These are phyloP conservation scores for Petrea volubilis DNA, from an alignment of 257 asterid species.

Conservation along the genomic window DNA sequence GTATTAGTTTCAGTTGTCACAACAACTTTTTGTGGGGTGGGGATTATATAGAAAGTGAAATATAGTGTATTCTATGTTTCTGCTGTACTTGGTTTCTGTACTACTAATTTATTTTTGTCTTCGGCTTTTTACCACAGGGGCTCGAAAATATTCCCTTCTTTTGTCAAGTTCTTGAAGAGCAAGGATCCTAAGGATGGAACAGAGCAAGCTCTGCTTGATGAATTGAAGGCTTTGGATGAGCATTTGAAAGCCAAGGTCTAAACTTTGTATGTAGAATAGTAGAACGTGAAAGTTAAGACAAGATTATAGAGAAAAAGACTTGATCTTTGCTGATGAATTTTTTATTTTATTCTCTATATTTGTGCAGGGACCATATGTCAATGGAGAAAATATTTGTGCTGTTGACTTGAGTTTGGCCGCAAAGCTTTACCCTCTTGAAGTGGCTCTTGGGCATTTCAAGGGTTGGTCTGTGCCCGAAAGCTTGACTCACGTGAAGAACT, in stretches of 20 bases:
- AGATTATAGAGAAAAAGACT: neutral
- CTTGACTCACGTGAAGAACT: constrained; percentile 57
- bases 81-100: neutral
- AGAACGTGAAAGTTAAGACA: neutral
- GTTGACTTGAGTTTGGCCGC: constrained; percentile 81
- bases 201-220: constrained; percentile 65
- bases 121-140: constrained; percentile 42
- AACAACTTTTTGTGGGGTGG: neutral
- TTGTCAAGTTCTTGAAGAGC: constrained; percentile 73
- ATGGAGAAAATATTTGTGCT: constrained; percentile 59
- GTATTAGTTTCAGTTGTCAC: neutral
- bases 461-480: constrained; percentile 66
- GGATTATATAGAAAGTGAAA: neutral
- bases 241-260: constrained; percentile 69
- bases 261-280: neutral
- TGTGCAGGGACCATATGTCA: constrained; percentile 65
- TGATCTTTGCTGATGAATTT: neutral
- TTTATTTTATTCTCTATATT: neutral
- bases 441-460: constrained; percentile 75
- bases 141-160: constrained; percentile 63
- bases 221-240: constrained; percentile 71
- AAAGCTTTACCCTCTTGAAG: constrained; percentile 68
- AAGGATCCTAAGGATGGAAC: constrained; percentile 75
- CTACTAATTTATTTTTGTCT: neutral
- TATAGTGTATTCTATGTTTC: neutral